Conservation (phyloP, 441 rosid genomes). For the Brassica hybrid region DNA sequence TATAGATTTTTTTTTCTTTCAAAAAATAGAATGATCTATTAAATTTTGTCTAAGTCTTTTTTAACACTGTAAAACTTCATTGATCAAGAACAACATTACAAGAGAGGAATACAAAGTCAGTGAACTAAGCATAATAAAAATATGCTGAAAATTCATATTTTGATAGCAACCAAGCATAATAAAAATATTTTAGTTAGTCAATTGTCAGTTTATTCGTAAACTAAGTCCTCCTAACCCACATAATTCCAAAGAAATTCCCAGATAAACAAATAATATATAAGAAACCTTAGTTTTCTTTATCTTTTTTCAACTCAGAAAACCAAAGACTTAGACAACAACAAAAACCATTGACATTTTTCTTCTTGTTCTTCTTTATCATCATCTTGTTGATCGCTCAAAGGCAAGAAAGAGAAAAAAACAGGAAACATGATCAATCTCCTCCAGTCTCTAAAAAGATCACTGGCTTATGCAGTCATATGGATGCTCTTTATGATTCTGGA, state of each 20-base stretch:
- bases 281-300: neutral
- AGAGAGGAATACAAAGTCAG: no score
- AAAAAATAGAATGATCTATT: no score
- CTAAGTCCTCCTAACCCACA: neutral
- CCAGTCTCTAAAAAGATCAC: neutral
- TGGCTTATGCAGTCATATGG: neutral
- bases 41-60: no score
- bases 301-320: neutral
- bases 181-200: no score
- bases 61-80: neutral
- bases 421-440: constrained; percentile 35
- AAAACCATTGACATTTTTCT: neutral
- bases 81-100: neutral
- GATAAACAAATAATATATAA: neutral
- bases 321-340: neutral
- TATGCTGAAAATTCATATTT: no score
- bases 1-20: no score
- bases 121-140: no score
- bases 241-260: neutral
- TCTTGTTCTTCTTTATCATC: neutral
- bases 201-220: no score
- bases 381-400: neutral
- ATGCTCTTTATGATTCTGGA: neutral
- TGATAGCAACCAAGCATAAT: no score
- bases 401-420: neutral